Evolutionary conservation across 1,284 basidiomycete genomes (phyloP), one percentile per base, ranked within the genome.

Genomic region (Neonothopanus nambi): DNA sequence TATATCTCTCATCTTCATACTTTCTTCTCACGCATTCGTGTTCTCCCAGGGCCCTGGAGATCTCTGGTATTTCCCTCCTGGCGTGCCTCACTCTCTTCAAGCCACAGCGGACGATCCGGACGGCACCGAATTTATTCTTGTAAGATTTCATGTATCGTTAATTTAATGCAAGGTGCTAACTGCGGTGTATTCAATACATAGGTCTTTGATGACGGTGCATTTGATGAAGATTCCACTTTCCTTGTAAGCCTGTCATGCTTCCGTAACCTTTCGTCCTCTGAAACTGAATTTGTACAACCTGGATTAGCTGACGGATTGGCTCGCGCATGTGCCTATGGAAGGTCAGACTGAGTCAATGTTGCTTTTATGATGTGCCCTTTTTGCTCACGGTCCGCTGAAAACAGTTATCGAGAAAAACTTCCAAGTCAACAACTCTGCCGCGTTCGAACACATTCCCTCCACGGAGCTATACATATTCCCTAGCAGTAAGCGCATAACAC

Each of bases 331-430:
- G 48, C 76, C 77, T 15, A 70, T 62, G n/a, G 76, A 77, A 68
- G 70, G 74, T 72, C 38, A 50, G 60, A 54, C 18, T 1, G 21
- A 9, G 17, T n/a, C 8, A n/a, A n/a, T n/a, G 8, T 33, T 33
- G 9, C 26, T 11, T 33, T 33, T 33, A 2, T 33, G 30, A n/a
- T n/a, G n/a, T n/a, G n/a, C n/a, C 8, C 9, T 33, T 9, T 33
- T 33, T 11, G 13, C 30, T 33, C 30, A 33, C 4, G 9, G 13
- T 33, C 30, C 13, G 30, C 4, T 33, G n/a, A n/a, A n/a, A n/a
- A 18, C 17, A 71, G 85, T 88, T 23, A 73, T 91, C 24, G 80
- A 81, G 46, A 87, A 87, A 71, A 89, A 88, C 67, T 88, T 89
- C 73, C 76, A 81, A 60, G 73, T 76, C 36, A 39, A 43, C 11